Evolutionary conservation across 2,329 filamentous ascomycete genomes (phyloP).

Genomic region (Claviceps africana): DNA sequence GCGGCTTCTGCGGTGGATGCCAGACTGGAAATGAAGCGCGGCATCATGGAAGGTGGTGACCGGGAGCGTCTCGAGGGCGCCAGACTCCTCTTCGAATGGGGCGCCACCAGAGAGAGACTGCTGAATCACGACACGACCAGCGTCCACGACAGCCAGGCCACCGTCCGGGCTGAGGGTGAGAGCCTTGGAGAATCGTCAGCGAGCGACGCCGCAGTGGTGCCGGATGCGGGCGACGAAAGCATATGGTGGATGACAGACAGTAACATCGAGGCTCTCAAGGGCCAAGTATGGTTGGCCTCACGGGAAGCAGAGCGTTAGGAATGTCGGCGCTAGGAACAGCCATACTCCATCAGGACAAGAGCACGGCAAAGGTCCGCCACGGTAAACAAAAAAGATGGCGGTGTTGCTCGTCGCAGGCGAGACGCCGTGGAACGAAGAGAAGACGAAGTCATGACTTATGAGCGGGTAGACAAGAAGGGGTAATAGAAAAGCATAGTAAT

Average conservation of each 20-base stretch:
- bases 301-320: constrained; percentile 19
- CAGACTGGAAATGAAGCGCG: constrained; percentile 48
- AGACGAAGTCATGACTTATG: neutral
- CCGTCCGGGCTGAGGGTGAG: constrained; percentile 16
- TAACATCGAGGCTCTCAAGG: constrained; percentile 40
- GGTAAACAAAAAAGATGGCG: neutral
- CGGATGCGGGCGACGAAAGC: constrained; percentile 15
- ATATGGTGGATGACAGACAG: constrained; percentile 43
- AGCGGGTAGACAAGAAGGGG: neutral
- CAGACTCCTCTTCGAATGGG: constrained; percentile 43
- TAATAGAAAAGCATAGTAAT: neutral
- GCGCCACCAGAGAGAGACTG: constrained; percentile 27
- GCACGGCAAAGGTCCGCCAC: neutral
- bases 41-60: constrained; percentile 28
- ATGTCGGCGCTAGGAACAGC: neutral
- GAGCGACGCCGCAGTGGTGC: constrained; percentile 11
- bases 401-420: neutral
- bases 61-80: constrained; percentile 32
- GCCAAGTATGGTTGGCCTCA: constrained; percentile 37
- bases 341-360: neutral
- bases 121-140: constrained; percentile 8
- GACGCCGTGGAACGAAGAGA: neutral
- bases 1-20: constrained; percentile 51
- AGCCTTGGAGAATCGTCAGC: constrained; percentile 10
- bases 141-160: constrained; percentile 21